Percentiles rank a stretch among this genome's conserved stretches.
These are phyloP conservation scores for Lagenidium sp. DNA, from an alignment of 352 stramenopile species.

Conservation along the genomic window DNA sequence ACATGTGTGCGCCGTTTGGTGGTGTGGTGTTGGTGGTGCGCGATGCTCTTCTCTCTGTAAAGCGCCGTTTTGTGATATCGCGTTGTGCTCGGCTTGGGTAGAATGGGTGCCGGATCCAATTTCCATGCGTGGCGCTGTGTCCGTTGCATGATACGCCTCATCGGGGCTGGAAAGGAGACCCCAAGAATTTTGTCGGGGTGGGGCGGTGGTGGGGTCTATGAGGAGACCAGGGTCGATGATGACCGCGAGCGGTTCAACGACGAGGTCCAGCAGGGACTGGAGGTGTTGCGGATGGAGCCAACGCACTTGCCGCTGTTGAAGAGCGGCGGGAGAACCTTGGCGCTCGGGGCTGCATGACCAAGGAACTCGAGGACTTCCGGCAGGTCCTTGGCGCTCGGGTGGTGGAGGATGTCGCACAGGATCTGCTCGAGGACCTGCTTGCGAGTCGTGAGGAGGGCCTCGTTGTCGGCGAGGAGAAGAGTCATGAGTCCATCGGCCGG, in stretches of 20 bases:
- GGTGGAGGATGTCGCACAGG: slow-evolving; percentile 41
- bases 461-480: slow-evolving; percentile 60
- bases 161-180: too few relatives aligned
- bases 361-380: slow-evolving; percentile 59
- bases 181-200: too few relatives aligned
- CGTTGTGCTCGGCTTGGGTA: too few relatives aligned
- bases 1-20: too few relatives aligned
- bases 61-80: too few relatives aligned
- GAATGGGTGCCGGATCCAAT: too few relatives aligned
- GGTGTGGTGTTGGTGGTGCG: too few relatives aligned
- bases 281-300: slow-evolving; percentile 67
- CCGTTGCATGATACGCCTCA: too few relatives aligned
- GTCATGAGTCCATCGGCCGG: slow-evolving; percentile 69
- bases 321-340: slow-evolving; percentile 34
- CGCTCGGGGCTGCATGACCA: slow-evolving; percentile 37
- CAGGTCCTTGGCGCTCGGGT: slow-evolving; percentile 52
- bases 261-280: slow-evolving; percentile 53
- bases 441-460: slow-evolving; percentile 47
- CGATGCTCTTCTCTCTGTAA: too few relatives aligned
- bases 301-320: slow-evolving; percentile 43
- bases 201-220: slow-evolving; percentile 1
- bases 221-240: slow-evolving; percentile 22
- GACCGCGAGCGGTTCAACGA: slow-evolving; percentile 16
- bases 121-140: too few relatives aligned
- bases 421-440: slow-evolving; percentile 51